Evolutionary conservation across 352 stramenopile species (phyloP), one percentile per base, ranked within the genome.

Genomic region (Globisporangium alternatum): DNA sequence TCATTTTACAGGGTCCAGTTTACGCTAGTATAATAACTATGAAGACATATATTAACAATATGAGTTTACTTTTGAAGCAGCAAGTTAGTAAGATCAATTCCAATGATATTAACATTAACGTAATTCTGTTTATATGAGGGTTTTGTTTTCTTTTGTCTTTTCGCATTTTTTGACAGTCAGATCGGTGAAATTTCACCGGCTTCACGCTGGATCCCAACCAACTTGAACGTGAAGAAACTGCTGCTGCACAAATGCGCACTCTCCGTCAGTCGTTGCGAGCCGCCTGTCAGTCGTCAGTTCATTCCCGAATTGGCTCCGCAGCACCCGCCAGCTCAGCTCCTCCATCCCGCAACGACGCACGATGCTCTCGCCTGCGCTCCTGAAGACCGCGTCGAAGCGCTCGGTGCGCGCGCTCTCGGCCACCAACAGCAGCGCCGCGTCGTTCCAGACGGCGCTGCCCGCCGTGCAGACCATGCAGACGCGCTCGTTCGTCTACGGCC

Each of bases 401-500:
- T 60, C 69, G 39, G 60, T 65, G 66, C 69, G 66, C 52, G 43
- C 31, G 31, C 39, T 65, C 39, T 33, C 64, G 35, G 51, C 33
- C 1, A 30, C 52, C 56, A 56, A 28, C 51, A 49, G 33, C 48
- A 41, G 25, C 28, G 19, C 49, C 9, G 10, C 30, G 28, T 37
- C 33, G 30, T 30, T 57, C 30, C 53, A 43, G 33, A 74, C 75
- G 39, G 48, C 67, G 49, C 69, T 88, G 52, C 80, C 78, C 15
- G 77, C 80, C 31, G 63, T 80, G 66, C 81, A 92, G 66, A 70
- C 70, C 43, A 69, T 76, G 59, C 85, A 93, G 70, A 78, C 75
- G 65, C 86, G 86, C 64, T 81, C 70, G 21, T 81, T 90, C 59
- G 79, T 98, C 51, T 92, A 96, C 72, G 89, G 93, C 43, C 88